phyloP scores from a whole-genome alignment of 768 basidiomycete species.

The Plicaturopsis crispa region DNA sequence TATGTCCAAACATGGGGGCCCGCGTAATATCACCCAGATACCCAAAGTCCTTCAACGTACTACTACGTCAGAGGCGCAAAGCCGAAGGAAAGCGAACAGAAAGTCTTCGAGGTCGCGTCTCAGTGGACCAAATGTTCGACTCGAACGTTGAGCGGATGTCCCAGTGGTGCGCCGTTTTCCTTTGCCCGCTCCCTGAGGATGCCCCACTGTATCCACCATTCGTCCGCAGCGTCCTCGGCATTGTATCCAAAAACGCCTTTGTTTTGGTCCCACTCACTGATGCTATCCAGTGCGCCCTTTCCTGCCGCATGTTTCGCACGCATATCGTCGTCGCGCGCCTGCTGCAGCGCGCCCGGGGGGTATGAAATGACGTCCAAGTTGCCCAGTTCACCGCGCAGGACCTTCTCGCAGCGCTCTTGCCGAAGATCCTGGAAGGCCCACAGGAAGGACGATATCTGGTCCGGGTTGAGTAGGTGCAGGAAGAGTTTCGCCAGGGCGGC shows the following conservation, averaged over 20 bases:
- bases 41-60: too few relatives aligned
- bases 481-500: constrained; percentile 55
- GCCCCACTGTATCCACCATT: constrained; percentile 56
- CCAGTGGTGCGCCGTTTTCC: too few relatives aligned
- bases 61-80: too few relatives aligned
- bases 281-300: constrained; percentile 17
- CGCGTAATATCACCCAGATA: too few relatives aligned
- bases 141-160: too few relatives aligned
- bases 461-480: constrained; percentile 36
- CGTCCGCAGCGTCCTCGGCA: constrained; percentile 50
- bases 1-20: too few relatives aligned
- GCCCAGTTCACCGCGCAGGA: constrained; percentile 32
- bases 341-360: constrained; percentile 32
- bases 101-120: too few relatives aligned
- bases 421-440: constrained; percentile 51
- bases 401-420: constrained; percentile 33
- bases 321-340: constrained; percentile 34
- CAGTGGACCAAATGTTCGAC: too few relatives aligned
- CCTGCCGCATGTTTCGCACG: constrained; percentile 24
- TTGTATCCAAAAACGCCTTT: constrained; percentile 45
- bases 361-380: constrained; percentile 38
- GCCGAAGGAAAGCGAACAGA: too few relatives aligned
- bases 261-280: constrained; percentile 37
- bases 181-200: constrained; percentile 33
- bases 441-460: constrained; percentile 46